Percentiles rank a stretch among this genome's conserved stretches.
These are phyloP conservation scores for Lachancea lanzarotensis DNA, from an alignment of 805 yeast genomes.

Conservation along the genomic window DNA sequence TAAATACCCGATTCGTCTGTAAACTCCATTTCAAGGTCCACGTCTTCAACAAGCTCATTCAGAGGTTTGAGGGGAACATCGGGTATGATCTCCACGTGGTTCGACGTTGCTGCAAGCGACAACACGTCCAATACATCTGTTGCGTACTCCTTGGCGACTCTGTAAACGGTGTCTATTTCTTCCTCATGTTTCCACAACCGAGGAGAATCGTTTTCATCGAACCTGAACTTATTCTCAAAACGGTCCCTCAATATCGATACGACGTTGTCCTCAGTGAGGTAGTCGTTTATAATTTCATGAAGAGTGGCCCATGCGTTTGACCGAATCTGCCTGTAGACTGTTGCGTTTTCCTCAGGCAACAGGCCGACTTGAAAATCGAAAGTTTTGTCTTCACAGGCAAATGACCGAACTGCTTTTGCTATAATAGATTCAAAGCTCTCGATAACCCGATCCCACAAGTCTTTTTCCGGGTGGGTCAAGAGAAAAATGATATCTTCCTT, in stretches of 20 bases:
- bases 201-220: slow-evolving; percentile 78
- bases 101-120: slow-evolving; percentile 46
- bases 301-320: slow-evolving; percentile 61
- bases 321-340: slow-evolving; percentile 40
- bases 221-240: slow-evolving; percentile 79
- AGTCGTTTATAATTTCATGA: slow-evolving; percentile 51
- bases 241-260: slow-evolving; percentile 62
- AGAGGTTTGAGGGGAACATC: slow-evolving; percentile 38
- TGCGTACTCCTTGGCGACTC: slow-evolving; percentile 53
- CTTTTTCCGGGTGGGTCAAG: slow-evolving; percentile 43
- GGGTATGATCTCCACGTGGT: slow-evolving; percentile 54
- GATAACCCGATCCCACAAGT: slow-evolving; percentile 57
- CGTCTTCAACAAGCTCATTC: slow-evolving; percentile 18
- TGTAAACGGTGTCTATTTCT: slow-evolving; percentile 64
- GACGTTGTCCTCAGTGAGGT: slow-evolving; percentile 59
- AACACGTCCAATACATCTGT: slow-evolving; percentile 52
- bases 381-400: slow-evolving; percentile 12
- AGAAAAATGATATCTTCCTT: slow-evolving; percentile 46
- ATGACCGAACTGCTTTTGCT: slow-evolving; percentile 29
- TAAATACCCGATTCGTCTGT: slow-evolving; percentile 37
- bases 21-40: slow-evolving; percentile 28
- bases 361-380: slow-evolving; percentile 68
- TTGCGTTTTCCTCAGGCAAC: slow-evolving; percentile 35
- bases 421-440: slow-evolving; percentile 37
- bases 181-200: slow-evolving; percentile 66